Evolutionary conservation across 352 stramenopile species (phyloP).

Genomic region (Phytopythium montanum): DNA sequence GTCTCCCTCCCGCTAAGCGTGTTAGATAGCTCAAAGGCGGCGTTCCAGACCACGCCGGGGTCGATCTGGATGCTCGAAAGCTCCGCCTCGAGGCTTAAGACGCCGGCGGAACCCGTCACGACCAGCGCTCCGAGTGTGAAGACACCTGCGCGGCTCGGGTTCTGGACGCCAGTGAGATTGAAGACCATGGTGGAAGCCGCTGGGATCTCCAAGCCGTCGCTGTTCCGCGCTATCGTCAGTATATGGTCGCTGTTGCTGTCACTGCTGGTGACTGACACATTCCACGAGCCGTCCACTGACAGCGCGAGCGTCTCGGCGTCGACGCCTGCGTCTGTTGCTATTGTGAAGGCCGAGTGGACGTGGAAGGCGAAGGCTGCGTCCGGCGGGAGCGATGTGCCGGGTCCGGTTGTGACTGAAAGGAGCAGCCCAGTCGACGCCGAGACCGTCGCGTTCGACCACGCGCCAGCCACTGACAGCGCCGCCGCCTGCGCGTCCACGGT

Average conservation of each 20-base stretch:
- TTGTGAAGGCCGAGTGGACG: conserved; percentile 17
- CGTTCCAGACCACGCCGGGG: conserved; percentile 27
- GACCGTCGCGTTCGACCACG: conserved; percentile 31
- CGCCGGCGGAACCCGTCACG: conserved; percentile 14
- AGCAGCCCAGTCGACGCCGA: conserved; percentile 12
- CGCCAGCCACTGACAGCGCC: not conserved
- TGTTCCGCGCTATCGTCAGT: conserved; percentile 14
- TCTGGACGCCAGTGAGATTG: conserved; percentile 21
- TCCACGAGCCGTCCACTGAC: conserved; percentile 23
- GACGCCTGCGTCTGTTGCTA: conserved; percentile 16
- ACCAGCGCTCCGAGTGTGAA: conserved; percentile 24
- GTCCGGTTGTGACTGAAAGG: conserved; percentile 21
- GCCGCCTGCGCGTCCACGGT: not conserved
- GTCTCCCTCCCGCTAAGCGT: conserved; percentile 37
- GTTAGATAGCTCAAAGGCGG: conserved; percentile 16
- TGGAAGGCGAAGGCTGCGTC: conserved; percentile 30
- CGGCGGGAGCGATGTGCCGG: conserved; percentile 16
- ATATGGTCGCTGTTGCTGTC: conserved; percentile 4
- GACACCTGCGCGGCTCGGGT: conserved; percentile 17
- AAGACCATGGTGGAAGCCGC: conserved; percentile 14
- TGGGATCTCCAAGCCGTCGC: conserved; percentile 11
- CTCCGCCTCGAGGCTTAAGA: conserved; percentile 8
- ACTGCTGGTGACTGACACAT: conserved; percentile 10
- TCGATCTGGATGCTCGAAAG: conserved; percentile 26
- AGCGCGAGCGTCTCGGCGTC: conserved; percentile 13